phyloP scores from a whole-genome alignment of 768 basidiomycete species.

The Boletus reticuloceps region DNA sequence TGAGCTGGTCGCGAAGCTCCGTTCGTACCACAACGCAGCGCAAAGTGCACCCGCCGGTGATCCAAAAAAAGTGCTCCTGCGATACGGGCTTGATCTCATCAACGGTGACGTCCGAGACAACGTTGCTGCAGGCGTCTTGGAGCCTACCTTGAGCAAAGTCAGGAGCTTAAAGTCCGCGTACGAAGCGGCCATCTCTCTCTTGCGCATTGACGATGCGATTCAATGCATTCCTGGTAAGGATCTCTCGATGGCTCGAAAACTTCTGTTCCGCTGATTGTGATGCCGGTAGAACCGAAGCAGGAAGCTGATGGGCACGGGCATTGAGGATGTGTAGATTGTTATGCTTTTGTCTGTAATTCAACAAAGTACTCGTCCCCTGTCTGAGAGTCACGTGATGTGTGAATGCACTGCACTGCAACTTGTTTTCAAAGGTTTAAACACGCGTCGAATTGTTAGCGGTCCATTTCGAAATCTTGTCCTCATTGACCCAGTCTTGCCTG shows the following conservation, averaged over 20 bases:
- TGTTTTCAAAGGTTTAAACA: constrained; percentile 20
- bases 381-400: constrained; percentile 29
- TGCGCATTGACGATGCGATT: constrained; percentile 96
- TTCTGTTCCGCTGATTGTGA: constrained; percentile 16
- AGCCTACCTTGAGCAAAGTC: constrained; percentile 97
- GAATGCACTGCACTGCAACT: constrained; percentile 8
- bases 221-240: constrained; percentile 81
- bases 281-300: constrained; percentile 58
- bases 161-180: constrained; percentile 96
- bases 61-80: constrained; percentile 84
- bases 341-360: neutral
- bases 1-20: constrained; percentile 93
- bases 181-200: constrained; percentile 90
- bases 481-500: constrained; percentile 4
- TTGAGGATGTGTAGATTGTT: constrained; percentile 33
- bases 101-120: constrained; percentile 97
- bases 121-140: constrained; percentile 86
- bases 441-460: constrained; percentile 19
- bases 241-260: neutral
- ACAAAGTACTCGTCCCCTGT: neutral
- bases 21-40: constrained; percentile 95
- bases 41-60: constrained; percentile 90
- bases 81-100: constrained; percentile 92
- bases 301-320: constrained; percentile 79
- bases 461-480: constrained; percentile 20